phyloP scores from a whole-genome alignment of 2,329 filamentous ascomycete genomes.

The Didymellaceae sp. region DNA sequence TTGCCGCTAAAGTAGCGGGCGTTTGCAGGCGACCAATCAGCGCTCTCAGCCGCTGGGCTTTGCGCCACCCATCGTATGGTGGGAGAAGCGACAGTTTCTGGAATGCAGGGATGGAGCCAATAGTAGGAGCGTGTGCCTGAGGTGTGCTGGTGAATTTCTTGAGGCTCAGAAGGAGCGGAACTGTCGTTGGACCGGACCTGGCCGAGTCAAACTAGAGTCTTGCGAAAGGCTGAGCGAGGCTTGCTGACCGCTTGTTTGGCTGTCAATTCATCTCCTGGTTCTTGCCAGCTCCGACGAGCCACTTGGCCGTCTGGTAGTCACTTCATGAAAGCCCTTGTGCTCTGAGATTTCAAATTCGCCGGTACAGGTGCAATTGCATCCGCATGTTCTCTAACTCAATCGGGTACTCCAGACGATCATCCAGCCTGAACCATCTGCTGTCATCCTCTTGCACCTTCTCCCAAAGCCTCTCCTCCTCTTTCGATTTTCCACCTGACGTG shows the following conservation, averaged over 20 bases:
- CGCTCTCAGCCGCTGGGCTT: not conserved
- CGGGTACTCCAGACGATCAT: slow-evolving; percentile 71
- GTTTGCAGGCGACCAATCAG: slow-evolving; percentile 24
- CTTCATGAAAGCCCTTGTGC: too few relatives aligned
- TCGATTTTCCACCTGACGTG: slow-evolving; percentile 15
- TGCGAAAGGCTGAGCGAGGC: not conserved
- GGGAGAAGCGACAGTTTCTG: slow-evolving; percentile 9
- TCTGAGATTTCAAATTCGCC: slow-evolving; percentile 1
- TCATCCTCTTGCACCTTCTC: slow-evolving; percentile 76
- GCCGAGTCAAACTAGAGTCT: slow-evolving; percentile 14
- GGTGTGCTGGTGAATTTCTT: not conserved
- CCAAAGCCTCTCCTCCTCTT: slow-evolving; percentile 60
- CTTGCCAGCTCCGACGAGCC: too few relatives aligned
- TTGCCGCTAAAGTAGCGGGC: slow-evolving; percentile 24
- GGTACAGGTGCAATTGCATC: slow-evolving; percentile 88
- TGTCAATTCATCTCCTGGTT: not conserved
- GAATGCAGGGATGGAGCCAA: not conserved
- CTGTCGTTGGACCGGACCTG: slow-evolving; percentile 24
- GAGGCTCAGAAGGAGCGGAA: slow-evolving; percentile 7
- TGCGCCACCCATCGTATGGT: slow-evolving; percentile 21
- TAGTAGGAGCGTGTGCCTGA: not conserved
- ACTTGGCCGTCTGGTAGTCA: too few relatives aligned
- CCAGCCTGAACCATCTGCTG: slow-evolving; percentile 82
- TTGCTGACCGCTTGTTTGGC: slow-evolving; percentile 5
- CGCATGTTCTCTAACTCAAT: slow-evolving; percentile 93